A percentile compares a stretch with the other conserved stretches of the same genome.
Conservation (phyloP, 2,329 filamentous ascomycete genomes). For the Colletotrichum gigasporum region DNA sequence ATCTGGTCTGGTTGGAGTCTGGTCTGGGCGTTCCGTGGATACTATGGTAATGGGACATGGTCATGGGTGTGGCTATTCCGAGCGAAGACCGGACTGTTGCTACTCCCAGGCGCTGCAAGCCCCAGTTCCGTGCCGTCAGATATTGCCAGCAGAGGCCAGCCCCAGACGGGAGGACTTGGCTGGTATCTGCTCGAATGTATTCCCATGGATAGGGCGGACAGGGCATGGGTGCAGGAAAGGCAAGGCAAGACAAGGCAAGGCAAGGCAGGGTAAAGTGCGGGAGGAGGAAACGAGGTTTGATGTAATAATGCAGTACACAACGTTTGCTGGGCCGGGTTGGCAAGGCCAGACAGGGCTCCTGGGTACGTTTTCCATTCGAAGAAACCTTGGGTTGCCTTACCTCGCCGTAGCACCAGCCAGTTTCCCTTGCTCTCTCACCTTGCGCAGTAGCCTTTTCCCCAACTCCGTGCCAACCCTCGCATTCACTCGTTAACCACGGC, state of each 20-base stretch:
- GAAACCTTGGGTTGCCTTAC: neutral
- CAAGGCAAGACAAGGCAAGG: neutral
- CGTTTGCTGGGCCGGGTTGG: no score
- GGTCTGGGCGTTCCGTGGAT: slow-evolving; percentile 13
- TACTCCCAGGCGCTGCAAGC: neutral
- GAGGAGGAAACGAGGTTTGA: slow-evolving; percentile 4
- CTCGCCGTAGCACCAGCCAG: slow-evolving; percentile 3
- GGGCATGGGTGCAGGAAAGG: neutral
- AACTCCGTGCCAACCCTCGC: neutral
- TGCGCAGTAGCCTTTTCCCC: neutral
- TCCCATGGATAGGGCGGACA: slow-evolving; percentile 6
- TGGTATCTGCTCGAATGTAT: neutral
- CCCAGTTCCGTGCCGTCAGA: neutral
- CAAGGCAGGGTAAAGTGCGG: slow-evolving; percentile 5
- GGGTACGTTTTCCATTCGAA: slow-evolving; percentile 22
- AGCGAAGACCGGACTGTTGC: slow-evolving; percentile 13
- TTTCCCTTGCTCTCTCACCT: neutral
- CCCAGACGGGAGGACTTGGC: neutral
- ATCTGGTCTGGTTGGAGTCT: no score
- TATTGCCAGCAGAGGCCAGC: neutral
- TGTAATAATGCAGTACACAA: neutral
- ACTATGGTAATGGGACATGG: neutral
- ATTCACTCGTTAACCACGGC: neutral
- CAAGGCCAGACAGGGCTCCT: slow-evolving; percentile 8
- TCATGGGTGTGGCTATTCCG: slow-evolving; percentile 21